A percentile compares a stretch with the other conserved stretches of the same genome.
Evolutionary conservation across 2,329 filamentous ascomycete species (phyloP).

Genomic region (Penicillium sp.): DNA sequence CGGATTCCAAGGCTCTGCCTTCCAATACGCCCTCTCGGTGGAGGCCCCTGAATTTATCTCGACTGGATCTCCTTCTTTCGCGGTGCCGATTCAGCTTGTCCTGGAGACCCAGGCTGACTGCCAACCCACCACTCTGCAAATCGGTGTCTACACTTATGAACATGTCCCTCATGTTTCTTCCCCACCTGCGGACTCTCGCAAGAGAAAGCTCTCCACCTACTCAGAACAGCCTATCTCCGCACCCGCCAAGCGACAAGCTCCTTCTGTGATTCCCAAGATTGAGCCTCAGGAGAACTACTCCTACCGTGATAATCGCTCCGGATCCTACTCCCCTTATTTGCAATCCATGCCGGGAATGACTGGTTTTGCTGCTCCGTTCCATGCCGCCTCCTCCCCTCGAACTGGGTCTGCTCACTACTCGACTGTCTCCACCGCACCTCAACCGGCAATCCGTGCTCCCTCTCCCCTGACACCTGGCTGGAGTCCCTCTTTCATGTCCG

Average conservation of each 20-base stretch:
- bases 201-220: slow-evolving; percentile 61
- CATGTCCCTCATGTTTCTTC: slow-evolving; percentile 48
- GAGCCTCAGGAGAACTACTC: slow-evolving; percentile 58
- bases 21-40: slow-evolving; percentile 72
- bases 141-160: slow-evolving; percentile 67
- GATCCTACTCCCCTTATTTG: slow-evolving; percentile 55
- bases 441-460: slow-evolving; percentile 51
- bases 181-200: slow-evolving; percentile 51
- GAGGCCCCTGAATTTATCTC: slow-evolving; percentile 70
- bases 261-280: slow-evolving; percentile 53
- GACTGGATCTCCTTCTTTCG: slow-evolving; percentile 59
- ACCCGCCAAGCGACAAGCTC: slow-evolving; percentile 51
- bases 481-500: slow-evolving; percentile 53
- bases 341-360: slow-evolving; percentile 52
- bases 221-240: slow-evolving; percentile 52
- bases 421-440: slow-evolving; percentile 42
- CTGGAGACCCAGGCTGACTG: slow-evolving; percentile 63
- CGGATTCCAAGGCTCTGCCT: slow-evolving; percentile 61
- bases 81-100: slow-evolving; percentile 63
- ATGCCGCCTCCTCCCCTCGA: slow-evolving; percentile 45
- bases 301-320: slow-evolving; percentile 56
- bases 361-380: slow-evolving; percentile 45
- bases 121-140: slow-evolving; percentile 55
- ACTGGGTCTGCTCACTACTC: slow-evolving; percentile 48
- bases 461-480: slow-evolving; percentile 54